Evolutionary conservation across 208 protist genomes (phyloP).

Genomic region (Histomonas meleagridis): DNA sequence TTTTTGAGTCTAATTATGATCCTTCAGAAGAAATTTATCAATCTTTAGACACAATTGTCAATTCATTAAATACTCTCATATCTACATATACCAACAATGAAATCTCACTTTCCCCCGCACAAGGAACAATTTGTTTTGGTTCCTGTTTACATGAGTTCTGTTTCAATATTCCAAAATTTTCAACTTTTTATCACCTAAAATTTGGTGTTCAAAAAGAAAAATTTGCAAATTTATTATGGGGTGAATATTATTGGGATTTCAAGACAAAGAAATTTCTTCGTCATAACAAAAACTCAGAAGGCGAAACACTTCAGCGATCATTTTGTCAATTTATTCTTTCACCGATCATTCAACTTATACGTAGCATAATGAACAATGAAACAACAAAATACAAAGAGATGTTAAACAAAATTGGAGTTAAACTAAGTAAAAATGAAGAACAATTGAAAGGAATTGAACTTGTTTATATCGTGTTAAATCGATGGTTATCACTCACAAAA

Average conservation of each 20-base stretch:
- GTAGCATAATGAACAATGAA: slow-evolving; percentile 76
- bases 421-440: slow-evolving; percentile 71
- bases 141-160: too few species aligned
- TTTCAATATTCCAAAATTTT: too few species aligned
- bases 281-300: too few species aligned
- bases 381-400: slow-evolving; percentile 76
- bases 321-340: too few species aligned
- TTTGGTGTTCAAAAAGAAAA: slow-evolving; percentile 74
- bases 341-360: too few species aligned
- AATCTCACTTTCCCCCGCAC: slow-evolving; percentile 88
- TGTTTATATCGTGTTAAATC: slow-evolving; percentile 88
- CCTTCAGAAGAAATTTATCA: slow-evolving; percentile 76
- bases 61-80: slow-evolving; percentile 60
- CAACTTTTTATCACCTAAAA: too few species aligned
- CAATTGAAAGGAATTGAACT: slow-evolving; percentile 71
- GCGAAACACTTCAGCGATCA: slow-evolving; percentile 67
- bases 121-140: too few species aligned
- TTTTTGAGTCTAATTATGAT: slow-evolving; percentile 95
- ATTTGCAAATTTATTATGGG: slow-evolving; percentile 73
- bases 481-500: slow-evolving; percentile 67
- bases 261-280: too few species aligned
- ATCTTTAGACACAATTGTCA: slow-evolving; percentile 71
- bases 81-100: slow-evolving; percentile 69
- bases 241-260: too few species aligned
- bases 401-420: slow-evolving; percentile 70